Conservation (phyloP, 2,329 filamentous ascomycete genomes). For the Penicillium griseofulvum region DNA sequence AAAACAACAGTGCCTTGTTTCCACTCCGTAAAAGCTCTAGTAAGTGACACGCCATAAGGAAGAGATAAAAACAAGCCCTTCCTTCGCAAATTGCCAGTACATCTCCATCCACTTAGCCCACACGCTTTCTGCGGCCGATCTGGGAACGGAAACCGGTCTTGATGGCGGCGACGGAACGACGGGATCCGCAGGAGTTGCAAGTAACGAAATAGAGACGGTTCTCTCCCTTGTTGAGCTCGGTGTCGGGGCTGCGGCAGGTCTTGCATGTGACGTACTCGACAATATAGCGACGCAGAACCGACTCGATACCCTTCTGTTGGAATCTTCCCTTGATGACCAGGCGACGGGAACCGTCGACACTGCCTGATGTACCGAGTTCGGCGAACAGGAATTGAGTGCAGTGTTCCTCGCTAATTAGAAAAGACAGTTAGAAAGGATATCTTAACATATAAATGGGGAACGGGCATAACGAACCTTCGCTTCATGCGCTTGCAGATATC, state of each 20-base stretch:
- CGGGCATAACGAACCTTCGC: conserved; percentile 48
- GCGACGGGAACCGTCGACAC: conserved; percentile 86
- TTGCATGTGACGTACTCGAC: conserved; percentile 99
- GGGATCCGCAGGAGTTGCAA: conserved; percentile 81
- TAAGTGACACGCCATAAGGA: conserved; percentile 24
- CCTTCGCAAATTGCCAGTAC: conserved; percentile 13
- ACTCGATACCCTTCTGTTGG: conserved; percentile 99
- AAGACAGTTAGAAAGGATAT: neutral
- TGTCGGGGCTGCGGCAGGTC: conserved; percentile 92
- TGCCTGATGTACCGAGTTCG: conserved; percentile 95
- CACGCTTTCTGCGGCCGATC: conserved; percentile 96
- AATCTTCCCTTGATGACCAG: conserved; percentile 99
- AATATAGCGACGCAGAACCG: conserved; percentile 67
- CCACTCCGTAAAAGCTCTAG: conserved; percentile 19
- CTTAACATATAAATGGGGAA: neutral
- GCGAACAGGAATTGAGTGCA: conserved; percentile 96
- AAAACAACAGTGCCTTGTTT: conserved; percentile 14
- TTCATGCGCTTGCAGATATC: conserved; percentile 99
- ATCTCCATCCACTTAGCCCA: conserved; percentile 59
- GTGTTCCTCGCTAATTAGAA: conserved; percentile 76
- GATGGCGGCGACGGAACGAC: conserved; percentile 92
- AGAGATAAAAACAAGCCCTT: conserved; percentile 20
- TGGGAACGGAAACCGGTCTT: conserved; percentile 99
- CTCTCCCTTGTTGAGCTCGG: conserved; percentile 96
- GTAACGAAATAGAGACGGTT: conserved; percentile 99